Base-by-base conservation (phyloP, 345 rosid genomes). In the Salix caprea region DNA sequence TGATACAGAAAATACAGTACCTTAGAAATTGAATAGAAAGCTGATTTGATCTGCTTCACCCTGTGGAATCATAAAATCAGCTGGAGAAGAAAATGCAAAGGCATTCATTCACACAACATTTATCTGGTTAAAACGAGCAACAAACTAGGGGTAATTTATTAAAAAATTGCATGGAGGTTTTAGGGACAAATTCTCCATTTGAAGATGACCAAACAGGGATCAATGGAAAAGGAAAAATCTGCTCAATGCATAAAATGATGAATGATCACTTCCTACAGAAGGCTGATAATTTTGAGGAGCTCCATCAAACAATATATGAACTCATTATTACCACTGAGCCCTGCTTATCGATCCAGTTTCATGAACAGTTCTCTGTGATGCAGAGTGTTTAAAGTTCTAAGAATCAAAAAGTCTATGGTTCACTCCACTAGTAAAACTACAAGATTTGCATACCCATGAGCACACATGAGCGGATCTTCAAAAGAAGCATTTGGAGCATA, bases 391-490 rank as follows among this genome's bases (percentile, higher is more conserved):
- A 21, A n/a, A 56, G 13, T 56, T 56, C 42, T 54, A 56, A 56
- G n/a, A 21, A 56, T 56, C 62, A 56, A 14, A 1, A 44, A 44
- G 50, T 44, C 50, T 44, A 44, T 44, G 62, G 5, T 9, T 56
- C 5, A 9, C 28, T 56, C 9, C 4, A 8, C 62, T n/a, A 9
- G 62, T 23, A 56, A 1, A 56, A 56, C 62, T 7, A 2, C 62
- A 56, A 30, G 28, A 30, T 28, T 7, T 2, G 77, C 89, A 34
- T 82, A 94, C 97, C 98, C 98, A 5, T 76, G 88, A 66, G 98
- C 95, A 87, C 88, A 85, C 85, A 92, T 94, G 37, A 94, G 90
- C n/a, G 98, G 97, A 72, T 94, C 98, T 81, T 94, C 97, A 83
- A 92, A 94, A 37, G 98, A 85, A 80, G 98, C 97, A 82, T 89